Conservation (phyloP, 169 alveolate genomes). For the Cryptosporidium viatorum region DNA sequence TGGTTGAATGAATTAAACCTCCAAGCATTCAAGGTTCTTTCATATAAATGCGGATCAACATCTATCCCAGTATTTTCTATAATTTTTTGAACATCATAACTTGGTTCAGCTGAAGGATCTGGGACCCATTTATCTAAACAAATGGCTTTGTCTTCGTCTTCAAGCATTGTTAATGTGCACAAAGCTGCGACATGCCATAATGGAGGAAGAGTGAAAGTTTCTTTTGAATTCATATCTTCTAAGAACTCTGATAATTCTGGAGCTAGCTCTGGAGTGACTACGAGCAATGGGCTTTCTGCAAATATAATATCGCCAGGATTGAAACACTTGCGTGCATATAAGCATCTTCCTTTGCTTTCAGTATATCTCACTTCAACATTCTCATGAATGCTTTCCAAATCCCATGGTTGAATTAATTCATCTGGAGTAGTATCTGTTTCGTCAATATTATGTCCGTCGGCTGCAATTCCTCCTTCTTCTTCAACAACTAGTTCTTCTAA, state of each 20-base stretch:
- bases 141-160: slow-evolving; percentile 71
- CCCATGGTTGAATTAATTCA: slow-evolving; percentile 59
- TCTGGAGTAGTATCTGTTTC: slow-evolving; percentile 17
- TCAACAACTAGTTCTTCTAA: slow-evolving; percentile 16
- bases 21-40: slow-evolving; percentile 84
- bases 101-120: slow-evolving; percentile 81
- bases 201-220: slow-evolving; percentile 81
- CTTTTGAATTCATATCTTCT: slow-evolving; percentile 65
- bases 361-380: slow-evolving; percentile 83
- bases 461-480: slow-evolving; percentile 32
- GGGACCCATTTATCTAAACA: slow-evolving; percentile 83
- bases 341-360: slow-evolving; percentile 86
- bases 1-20: slow-evolving; percentile 87
- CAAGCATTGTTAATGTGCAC: slow-evolving; percentile 79
- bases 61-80: slow-evolving; percentile 71
- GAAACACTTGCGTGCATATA: slow-evolving; percentile 80
- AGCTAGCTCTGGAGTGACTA: slow-evolving; percentile 82
- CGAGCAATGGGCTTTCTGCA: slow-evolving; percentile 85
- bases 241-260: slow-evolving; percentile 80
- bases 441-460: slow-evolving; percentile 43
- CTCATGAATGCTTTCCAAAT: slow-evolving; percentile 21
- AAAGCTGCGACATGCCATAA: slow-evolving; percentile 89
- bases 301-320: slow-evolving; percentile 86
- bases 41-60: slow-evolving; percentile 68
- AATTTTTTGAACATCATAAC: slow-evolving; percentile 62